These are phyloP conservation scores for Chlorella sp. DNA, from an alignment of 139 green algal genomes.

Conservation along the genomic window DNA sequence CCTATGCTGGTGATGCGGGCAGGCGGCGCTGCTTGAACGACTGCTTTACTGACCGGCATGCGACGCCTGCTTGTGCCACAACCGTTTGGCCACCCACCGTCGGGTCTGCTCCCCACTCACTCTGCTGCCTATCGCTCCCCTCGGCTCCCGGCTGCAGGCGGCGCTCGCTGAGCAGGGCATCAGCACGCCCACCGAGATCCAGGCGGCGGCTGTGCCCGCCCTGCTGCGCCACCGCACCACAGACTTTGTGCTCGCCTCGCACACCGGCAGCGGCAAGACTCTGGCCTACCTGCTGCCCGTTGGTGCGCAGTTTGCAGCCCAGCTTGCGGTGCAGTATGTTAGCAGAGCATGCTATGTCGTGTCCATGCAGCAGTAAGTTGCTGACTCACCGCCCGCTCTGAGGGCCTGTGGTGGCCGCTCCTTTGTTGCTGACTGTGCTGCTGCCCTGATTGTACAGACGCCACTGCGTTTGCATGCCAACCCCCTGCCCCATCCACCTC, in stretches of 20 bases:
- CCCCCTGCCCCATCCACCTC: not conserved
- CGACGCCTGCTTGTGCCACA: too few species aligned
- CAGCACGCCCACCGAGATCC: conserved; percentile 84
- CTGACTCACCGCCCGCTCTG: too few species aligned
- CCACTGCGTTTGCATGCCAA: not conserved
- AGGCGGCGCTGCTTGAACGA: too few species aligned
- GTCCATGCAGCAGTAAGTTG: too few species aligned
- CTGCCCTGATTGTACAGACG: too few species aligned
- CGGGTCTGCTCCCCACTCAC: too few species aligned
- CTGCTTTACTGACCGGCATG: too few species aligned
- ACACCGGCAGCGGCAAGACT: conserved; percentile 96
- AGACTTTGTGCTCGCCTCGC: conserved; percentile 86
- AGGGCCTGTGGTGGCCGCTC: too few species aligned
- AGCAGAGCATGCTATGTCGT: not conserved
- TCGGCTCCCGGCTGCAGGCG: not conserved
- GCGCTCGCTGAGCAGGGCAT: conserved; percentile 69
- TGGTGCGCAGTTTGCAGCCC: conserved; percentile 55
- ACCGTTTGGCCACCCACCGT: too few species aligned
- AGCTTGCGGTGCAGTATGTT: too few species aligned
- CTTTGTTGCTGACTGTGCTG: too few species aligned
- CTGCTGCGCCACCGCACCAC: conserved; percentile 56
- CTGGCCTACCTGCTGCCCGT: conserved; percentile 96
- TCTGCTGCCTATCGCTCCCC: too few species aligned
- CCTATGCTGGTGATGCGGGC: not conserved
- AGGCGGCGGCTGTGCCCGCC: conserved; percentile 76